Evolutionary conservation across 805 yeast genomes (phyloP), one percentile per base, ranked within the genome.

Genomic region (Blastobotrys muscicola): DNA sequence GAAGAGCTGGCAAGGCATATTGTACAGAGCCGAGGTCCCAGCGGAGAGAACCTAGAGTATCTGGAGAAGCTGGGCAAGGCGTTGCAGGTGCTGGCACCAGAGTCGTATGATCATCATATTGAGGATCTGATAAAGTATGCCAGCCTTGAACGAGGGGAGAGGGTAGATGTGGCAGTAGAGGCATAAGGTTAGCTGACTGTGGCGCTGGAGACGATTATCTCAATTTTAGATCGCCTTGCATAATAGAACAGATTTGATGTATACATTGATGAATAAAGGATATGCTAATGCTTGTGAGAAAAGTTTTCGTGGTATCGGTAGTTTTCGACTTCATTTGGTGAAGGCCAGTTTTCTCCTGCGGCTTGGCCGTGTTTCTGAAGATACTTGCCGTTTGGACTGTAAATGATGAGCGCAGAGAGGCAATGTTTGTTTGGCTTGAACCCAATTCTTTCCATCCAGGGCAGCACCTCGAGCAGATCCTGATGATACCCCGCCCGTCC

Each of bases 1-100:
- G 59, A 60, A 4, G 62, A 59, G 0, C 78, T 95, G 0, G 94
- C 94, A 0, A 51, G 53, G 13, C 69, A 75, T 6, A 85, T 89
- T 10, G 64, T 69, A 8, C 52, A 52, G 0, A 67, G 82, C 12
- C 54, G 51, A 4, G 97, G 97, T 0, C 92, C 92, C 16, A 82
- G 94, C 55, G 97, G 97, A 0, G 68, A 71, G 11, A 89, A 89
- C 57, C 61, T 67, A 40, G 94, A 85, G 54, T 89, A 89, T 57
- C 62, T 90, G 47, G 59, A 64, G 39, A 64, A 68, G 41, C 65
- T 89, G 45, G 70, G 71, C 38, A 58, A 65, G 8, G 74, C 87
- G 0, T 59, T 81, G 38, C 45, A 55, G 11, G 65, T 64, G 29
- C 54, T 74, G 43, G 64, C 64, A 49, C 67, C 65, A 7, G 49